Evolutionary conservation across 2,329 filamentous ascomycete species (phyloP).

Genomic region (Lachnellula cervina): DNA sequence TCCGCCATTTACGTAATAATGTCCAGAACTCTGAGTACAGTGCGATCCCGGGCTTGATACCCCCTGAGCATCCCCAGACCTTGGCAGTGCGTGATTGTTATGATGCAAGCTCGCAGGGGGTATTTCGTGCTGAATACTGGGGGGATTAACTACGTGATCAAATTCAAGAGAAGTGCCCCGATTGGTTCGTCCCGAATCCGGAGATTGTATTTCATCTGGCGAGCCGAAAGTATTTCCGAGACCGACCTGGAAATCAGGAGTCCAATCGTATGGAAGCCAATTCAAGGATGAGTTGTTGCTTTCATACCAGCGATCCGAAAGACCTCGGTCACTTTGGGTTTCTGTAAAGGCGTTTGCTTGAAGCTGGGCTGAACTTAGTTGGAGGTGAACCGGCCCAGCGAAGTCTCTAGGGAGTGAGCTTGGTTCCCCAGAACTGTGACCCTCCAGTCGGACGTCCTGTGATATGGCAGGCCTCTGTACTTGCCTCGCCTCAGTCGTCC

Average conservation of each 20-base stretch:
- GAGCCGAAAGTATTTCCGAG: not conserved
- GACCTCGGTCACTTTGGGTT: not conserved
- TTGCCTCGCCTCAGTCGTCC: not conserved
- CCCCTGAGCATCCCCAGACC: constrained; percentile 4
- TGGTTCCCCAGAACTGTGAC: not conserved
- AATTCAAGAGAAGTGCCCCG: not conserved
- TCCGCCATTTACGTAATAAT: constrained; percentile 27
- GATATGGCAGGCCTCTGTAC: not conserved
- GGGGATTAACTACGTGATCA: not conserved
- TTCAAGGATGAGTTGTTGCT: constrained; percentile 23
- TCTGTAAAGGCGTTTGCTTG: not conserved
- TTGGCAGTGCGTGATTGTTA: not conserved
- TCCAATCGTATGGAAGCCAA: constrained; percentile 26
- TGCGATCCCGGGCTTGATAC: constrained; percentile 17
- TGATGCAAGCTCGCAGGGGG: not conserved
- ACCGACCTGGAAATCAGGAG: constrained; percentile 14
- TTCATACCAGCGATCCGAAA: constrained; percentile 13
- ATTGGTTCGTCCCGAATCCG: constrained; percentile 1
- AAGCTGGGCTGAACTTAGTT: not conserved
- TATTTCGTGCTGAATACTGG: not conserved
- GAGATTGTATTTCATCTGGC: constrained; percentile 2
- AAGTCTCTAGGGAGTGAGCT: too few relatives aligned
- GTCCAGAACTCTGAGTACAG: constrained; percentile 13
- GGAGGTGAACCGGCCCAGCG: not conserved
- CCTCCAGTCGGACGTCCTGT: not conserved